phyloP scores from a whole-genome alignment of 805 yeast genomes.

The Candida glaebosa region DNA sequence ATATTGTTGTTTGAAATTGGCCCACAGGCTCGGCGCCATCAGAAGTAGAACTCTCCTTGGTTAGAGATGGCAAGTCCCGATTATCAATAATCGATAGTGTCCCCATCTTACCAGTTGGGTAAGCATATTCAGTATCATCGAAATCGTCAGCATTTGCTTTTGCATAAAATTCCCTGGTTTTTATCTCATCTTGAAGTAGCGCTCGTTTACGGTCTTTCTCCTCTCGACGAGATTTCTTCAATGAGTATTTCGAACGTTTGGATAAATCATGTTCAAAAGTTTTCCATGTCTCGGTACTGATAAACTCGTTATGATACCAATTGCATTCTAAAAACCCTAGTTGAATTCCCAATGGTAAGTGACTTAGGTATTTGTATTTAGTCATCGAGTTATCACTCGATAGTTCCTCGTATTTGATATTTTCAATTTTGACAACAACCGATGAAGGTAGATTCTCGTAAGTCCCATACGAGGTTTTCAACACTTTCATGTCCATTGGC shows the following conservation, averaged over 20 bases:
- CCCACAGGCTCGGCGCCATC: slow-evolving; percentile 13
- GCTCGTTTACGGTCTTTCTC: slow-evolving; percentile 58
- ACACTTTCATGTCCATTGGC: slow-evolving; percentile 73
- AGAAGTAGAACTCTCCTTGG: background rate
- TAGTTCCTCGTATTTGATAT: slow-evolving; percentile 61
- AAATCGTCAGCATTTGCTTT: slow-evolving; percentile 46
- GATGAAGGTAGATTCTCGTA: slow-evolving; percentile 69
- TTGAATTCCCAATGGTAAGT: slow-evolving; percentile 82
- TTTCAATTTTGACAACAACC: slow-evolving; percentile 61
- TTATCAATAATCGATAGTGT: slow-evolving; percentile 37
- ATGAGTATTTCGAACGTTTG: slow-evolving; percentile 51
- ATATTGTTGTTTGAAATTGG: slow-evolving; percentile 52
- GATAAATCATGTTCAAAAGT: slow-evolving; percentile 52
- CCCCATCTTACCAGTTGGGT: slow-evolving; percentile 23
- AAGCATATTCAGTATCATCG: slow-evolving; percentile 11
- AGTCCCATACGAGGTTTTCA: slow-evolving; percentile 55
- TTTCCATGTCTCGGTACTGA: slow-evolving; percentile 34
- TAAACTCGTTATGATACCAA: slow-evolving; percentile 51
- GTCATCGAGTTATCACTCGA: slow-evolving; percentile 56
- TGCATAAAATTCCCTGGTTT: slow-evolving; percentile 56
- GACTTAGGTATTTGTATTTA: slow-evolving; percentile 70
- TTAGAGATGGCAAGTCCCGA: slow-evolving; percentile 34
- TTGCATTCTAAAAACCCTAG: slow-evolving; percentile 81
- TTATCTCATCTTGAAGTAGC: slow-evolving; percentile 54
- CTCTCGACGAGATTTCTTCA: slow-evolving; percentile 51